Evolutionary conservation across 2,329 filamentous ascomycete species (phyloP).

Genomic region (Ceratocystis papillata): DNA sequence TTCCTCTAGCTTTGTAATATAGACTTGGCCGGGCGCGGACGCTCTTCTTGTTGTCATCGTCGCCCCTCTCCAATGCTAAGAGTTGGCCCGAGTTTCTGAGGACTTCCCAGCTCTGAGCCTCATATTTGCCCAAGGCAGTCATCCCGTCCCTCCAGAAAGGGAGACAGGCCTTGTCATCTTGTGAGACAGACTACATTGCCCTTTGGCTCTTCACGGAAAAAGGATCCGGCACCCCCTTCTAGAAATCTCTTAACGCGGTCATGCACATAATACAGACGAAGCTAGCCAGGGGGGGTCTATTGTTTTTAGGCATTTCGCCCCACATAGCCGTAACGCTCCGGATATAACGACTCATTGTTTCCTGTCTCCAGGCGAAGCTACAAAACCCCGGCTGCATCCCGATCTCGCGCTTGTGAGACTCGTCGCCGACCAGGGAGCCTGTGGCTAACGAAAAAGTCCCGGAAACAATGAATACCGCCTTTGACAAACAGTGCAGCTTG

Average conservation of each 20-base stretch:
- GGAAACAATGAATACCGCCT: neutral
- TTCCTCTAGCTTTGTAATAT: neutral
- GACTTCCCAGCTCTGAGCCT: neutral
- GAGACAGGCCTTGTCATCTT: neutral
- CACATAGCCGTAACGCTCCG: neutral
- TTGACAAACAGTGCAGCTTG: neutral
- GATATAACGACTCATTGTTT: neutral
- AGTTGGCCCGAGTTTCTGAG: neutral
- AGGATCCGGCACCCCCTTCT: neutral
- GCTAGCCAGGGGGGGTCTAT: neutral
- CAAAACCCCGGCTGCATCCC: neutral
- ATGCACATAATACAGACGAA: neutral
- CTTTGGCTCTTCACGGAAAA: neutral
- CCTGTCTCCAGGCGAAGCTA: neutral
- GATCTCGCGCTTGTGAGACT: neutral
- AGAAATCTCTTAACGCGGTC: neutral
- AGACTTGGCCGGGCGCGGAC: neutral
- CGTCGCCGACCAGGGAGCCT: neutral
- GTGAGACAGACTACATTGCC: neutral
- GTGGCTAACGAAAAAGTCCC: neutral
- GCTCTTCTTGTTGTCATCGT: neutral
- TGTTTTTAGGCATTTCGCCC: neutral
- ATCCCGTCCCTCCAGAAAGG: neutral
- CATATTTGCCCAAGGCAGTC: neutral
- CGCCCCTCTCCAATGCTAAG: neutral